phyloP scores from a whole-genome alignment of 1,139 yeast species.

The Suhomyces coccinellae region DNA sequence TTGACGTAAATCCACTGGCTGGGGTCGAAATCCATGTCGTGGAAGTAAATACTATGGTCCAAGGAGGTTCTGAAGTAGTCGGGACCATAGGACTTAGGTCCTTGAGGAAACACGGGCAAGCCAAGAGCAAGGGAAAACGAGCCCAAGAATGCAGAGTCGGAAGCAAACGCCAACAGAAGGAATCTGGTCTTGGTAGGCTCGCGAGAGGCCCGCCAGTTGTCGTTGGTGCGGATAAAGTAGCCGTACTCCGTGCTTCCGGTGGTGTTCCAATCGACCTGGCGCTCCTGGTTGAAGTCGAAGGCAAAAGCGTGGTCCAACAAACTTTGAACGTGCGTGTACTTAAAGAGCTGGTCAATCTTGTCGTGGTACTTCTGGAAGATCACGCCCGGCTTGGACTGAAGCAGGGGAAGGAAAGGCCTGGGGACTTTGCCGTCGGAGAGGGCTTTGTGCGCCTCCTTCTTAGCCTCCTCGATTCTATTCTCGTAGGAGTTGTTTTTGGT shows the following conservation, averaged over 20 bases:
- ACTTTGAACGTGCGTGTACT: conserved; percentile 33
- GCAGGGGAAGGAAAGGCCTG: conserved; percentile 28
- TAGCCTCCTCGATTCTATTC: conserved; percentile 13
- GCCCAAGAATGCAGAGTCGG: conserved; percentile 29
- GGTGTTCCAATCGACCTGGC: conserved; percentile 19
- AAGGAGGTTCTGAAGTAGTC: conserved; percentile 41
- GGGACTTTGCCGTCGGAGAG: conserved; percentile 11
- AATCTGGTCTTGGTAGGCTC: conserved; percentile 24
- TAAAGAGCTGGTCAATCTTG: conserved; percentile 28
- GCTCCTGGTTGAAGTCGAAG: conserved; percentile 24
- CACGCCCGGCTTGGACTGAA: conserved; percentile 33
- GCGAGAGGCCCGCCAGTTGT: conserved; percentile 27
- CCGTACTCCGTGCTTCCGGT: conserved; percentile 37
- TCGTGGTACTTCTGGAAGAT: conserved; percentile 35
- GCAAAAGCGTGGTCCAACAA: conserved; percentile 34
- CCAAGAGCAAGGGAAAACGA: conserved; percentile 30
- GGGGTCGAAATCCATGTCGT: conserved; percentile 38
- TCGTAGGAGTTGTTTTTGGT: conserved; percentile 29
- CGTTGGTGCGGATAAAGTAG: conserved; percentile 35
- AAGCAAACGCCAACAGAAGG: conserved; percentile 23
- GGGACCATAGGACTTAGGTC: conserved; percentile 6
- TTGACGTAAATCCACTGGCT: conserved; percentile 43
- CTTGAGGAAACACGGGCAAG: conserved; percentile 15
- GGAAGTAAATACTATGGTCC: conserved; percentile 43
- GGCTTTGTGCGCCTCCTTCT: conserved; percentile 16